A percentile compares a stretch with the other conserved stretches of the same genome.
Conservation (phyloP, 257 asterid genomes). For the Haberlea rhodopensis region DNA sequence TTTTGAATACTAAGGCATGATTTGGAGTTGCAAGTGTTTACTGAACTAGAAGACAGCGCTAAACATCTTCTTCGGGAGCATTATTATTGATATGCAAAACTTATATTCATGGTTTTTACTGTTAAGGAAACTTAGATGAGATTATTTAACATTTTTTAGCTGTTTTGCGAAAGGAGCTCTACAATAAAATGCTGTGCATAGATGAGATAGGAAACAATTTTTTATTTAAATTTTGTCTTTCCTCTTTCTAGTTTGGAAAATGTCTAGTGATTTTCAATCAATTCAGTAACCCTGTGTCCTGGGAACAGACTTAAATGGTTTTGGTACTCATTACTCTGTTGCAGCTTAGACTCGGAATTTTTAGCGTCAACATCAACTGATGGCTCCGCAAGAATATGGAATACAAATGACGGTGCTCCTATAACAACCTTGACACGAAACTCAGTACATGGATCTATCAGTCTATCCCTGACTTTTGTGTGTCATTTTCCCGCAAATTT, state of each 20-base stretch:
- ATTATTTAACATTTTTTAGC: not conserved
- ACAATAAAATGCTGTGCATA: not conserved
- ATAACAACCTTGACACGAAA: conserved; percentile 64
- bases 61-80: not conserved
- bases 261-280: conserved; percentile 16
- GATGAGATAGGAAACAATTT: not conserved
- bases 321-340: conserved; percentile 29
- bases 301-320: conserved; percentile 18
- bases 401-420: conserved; percentile 78
- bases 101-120: not conserved
- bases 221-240: conserved; percentile 11
- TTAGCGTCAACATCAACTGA: conserved; percentile 92
- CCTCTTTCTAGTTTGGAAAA: conserved; percentile 3
- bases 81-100: not conserved
- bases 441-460: conserved; percentile 51
- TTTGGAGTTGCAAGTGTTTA: not conserved
- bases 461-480: conserved; percentile 4
- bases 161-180: not conserved
- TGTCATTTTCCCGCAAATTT: conserved; percentile 2
- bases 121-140: not conserved
- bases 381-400: conserved; percentile 97
- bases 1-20: not conserved
- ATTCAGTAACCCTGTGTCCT: conserved; percentile 2
- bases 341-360: conserved; percentile 90
- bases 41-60: not conserved